Percentiles rank a stretch among this genome's conserved stretches.
phyloP scores from a whole-genome alignment of 2,329 filamentous ascomycete genomes.

The Ilyonectria robusta region DNA sequence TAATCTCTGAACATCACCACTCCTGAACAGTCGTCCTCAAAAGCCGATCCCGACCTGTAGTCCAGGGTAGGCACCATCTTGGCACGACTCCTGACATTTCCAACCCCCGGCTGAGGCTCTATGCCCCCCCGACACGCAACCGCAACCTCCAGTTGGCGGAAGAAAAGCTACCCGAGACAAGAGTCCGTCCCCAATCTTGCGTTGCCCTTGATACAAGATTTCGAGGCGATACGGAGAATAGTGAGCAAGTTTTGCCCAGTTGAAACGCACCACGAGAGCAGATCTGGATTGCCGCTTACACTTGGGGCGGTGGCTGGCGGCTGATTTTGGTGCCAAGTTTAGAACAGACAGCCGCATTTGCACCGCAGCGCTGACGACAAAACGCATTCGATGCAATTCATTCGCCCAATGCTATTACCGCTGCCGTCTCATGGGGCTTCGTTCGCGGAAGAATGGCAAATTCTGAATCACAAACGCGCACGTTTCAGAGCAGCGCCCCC shows the following conservation, averaged over 20 bases:
- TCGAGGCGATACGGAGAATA: neutral
- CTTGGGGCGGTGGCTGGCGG: neutral
- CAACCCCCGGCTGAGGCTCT: neutral
- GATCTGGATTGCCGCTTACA: neutral
- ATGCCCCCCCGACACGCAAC: neutral
- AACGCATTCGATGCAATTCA: no score
- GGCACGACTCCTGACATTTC: slow-evolving; percentile 7
- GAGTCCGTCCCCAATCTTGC: neutral
- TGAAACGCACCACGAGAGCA: neutral
- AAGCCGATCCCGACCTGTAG: neutral
- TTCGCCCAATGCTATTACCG: neutral
- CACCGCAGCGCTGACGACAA: neutral
- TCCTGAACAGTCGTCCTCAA: neutral
- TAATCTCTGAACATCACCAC: neutral
- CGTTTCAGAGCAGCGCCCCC: neutral
- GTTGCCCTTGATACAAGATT: neutral
- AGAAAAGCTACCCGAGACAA: slow-evolving; percentile 22
- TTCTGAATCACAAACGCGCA: slow-evolving; percentile 11
- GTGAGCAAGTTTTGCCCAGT: slow-evolving; percentile 19
- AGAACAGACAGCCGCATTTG: neutral
- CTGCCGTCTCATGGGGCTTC: neutral
- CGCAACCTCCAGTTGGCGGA: slow-evolving; percentile 19
- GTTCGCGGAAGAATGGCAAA: neutral
- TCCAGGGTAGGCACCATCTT: neutral
- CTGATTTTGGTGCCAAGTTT: neutral